phyloP scores from a whole-genome alignment of 192 early-diverging fungal species.

The Coemansia sp. region DNA sequence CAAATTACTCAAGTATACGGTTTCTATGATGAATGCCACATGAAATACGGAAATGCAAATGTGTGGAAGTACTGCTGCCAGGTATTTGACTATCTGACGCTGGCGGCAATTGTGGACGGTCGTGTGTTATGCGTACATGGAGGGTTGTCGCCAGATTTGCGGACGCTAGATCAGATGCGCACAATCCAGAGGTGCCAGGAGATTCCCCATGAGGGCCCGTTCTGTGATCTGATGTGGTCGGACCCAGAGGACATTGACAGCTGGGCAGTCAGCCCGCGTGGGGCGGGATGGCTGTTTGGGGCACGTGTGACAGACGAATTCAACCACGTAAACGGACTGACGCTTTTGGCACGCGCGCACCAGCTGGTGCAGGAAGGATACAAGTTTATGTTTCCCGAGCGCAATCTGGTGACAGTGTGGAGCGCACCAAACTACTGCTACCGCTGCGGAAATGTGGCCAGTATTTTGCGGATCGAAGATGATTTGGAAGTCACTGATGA shows the following conservation, averaged over 20 bases:
- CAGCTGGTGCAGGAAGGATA: constrained; percentile 98
- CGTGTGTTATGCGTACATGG: constrained; percentile 93
- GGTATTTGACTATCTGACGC: constrained; percentile 90
- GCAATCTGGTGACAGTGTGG: constrained; percentile 97
- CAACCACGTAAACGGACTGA: constrained; percentile 90
- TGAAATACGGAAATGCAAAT: constrained; percentile 81
- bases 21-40: constrained; percentile 89
- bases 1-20: constrained; percentile 98
- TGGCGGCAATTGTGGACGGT: constrained; percentile 88
- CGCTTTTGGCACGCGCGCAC: constrained; percentile 93
- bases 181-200: constrained; percentile 88
- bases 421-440: constrained; percentile 98
- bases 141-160: constrained; percentile 90
- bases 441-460: constrained; percentile 95
- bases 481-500: constrained; percentile 75
- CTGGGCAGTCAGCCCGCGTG: constrained; percentile 95
- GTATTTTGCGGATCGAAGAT: constrained; percentile 70
- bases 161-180: constrained; percentile 92
- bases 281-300: constrained; percentile 98
- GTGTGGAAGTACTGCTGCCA: constrained; percentile 96
- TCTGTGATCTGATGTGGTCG: constrained; percentile 54
- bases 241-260: constrained; percentile 69
- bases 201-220: constrained; percentile 55
- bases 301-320: constrained; percentile 96
- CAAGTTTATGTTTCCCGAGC: constrained; percentile 64